phyloP scores from a whole-genome alignment of 2,329 filamentous ascomycete genomes.

The Fusarium coicis region DNA sequence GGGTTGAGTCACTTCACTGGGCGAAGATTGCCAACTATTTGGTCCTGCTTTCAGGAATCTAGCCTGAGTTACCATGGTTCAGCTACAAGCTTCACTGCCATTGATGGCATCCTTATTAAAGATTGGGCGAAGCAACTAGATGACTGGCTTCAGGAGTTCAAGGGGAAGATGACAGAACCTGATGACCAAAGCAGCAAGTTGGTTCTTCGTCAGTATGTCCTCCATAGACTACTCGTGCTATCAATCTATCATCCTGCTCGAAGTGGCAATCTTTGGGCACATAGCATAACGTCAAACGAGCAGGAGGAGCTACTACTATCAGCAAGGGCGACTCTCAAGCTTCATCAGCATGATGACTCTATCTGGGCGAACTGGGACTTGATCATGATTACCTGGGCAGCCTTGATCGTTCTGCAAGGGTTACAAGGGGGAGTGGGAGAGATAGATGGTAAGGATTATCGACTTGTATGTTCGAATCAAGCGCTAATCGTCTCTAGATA shows the following conservation, averaged over 20 bases:
- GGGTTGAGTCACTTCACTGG: constrained; percentile 8
- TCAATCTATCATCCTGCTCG: constrained; percentile 6
- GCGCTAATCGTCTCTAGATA: neutral
- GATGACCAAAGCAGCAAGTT: constrained; percentile 20
- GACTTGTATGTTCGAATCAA: fast-evolving
- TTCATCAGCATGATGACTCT: constrained; percentile 13
- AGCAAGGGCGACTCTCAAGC: neutral
- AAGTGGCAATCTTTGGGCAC: constrained; percentile 7
- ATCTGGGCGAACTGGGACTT: constrained; percentile 20
- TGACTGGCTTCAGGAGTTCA: constrained; percentile 13
- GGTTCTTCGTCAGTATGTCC: constrained; percentile 2
- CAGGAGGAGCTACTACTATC: constrained; percentile 13
- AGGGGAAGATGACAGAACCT: constrained; percentile 4
- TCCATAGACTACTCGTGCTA: neutral
- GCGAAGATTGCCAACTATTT: neutral
- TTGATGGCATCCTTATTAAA: neutral
- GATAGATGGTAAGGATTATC: neutral
- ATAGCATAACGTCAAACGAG: constrained; percentile 8
- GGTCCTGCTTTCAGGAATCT: constrained; percentile 11
- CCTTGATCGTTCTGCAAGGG: constrained; percentile 5
- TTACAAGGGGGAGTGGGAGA: constrained; percentile 12
- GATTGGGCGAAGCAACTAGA: constrained; percentile 12
- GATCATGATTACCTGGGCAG: constrained; percentile 17
- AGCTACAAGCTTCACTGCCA: neutral
- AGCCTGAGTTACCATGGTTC: neutral